Percentiles rank a stretch among this genome's conserved stretches.
Evolutionary conservation across 1,284 basidiomycete genomes (phyloP).

Genomic region (Papiliotrema nemorosa): DNA sequence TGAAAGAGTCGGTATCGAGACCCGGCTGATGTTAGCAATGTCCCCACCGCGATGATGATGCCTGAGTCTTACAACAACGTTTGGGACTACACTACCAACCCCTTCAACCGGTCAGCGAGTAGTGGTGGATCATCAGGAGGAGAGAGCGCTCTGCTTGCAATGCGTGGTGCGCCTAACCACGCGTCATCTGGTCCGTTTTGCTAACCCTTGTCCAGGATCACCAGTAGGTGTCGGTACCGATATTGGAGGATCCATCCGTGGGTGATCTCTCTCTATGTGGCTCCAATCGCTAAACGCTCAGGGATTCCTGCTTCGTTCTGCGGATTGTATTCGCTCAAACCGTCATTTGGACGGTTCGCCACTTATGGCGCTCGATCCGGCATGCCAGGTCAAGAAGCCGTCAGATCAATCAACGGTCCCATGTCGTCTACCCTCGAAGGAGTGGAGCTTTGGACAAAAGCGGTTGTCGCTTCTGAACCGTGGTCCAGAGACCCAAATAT

Average conservation of each 20-base stretch:
- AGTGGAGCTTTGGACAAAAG: conserved; percentile 62
- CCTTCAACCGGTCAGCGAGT: conserved; percentile 56
- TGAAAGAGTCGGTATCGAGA: no score
- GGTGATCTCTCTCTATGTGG: conserved; percentile 4
- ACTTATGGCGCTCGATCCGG: conserved; percentile 58
- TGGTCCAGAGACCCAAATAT: conserved; percentile 67
- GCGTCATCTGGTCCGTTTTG: conserved; percentile 9
- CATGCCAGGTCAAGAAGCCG: conserved; percentile 65
- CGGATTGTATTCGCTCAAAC: conserved; percentile 66
- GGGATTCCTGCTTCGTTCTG: conserved; percentile 64
- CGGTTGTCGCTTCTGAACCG: conserved; percentile 53
- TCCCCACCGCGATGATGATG: conserved; percentile 42
- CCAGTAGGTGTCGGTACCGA: conserved; percentile 66
- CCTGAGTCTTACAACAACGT: conserved; percentile 43
- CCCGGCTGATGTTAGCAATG: conserved; percentile 17
- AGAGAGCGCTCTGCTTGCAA: conserved; percentile 57
- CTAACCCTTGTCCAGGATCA: conserved; percentile 55
- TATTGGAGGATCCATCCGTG: conserved; percentile 65
- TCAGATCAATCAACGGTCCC: conserved; percentile 70
- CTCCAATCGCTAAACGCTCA: background rate
- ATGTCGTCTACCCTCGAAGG: conserved; percentile 59
- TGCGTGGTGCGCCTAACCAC: conserved; percentile 49
- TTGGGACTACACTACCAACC: conserved; percentile 68
- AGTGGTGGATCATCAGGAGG: conserved; percentile 63
- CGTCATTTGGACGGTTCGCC: conserved; percentile 62